Conservation (phyloP, 768 basidiomycete genomes). For the Guyanaporus albipodus region DNA sequence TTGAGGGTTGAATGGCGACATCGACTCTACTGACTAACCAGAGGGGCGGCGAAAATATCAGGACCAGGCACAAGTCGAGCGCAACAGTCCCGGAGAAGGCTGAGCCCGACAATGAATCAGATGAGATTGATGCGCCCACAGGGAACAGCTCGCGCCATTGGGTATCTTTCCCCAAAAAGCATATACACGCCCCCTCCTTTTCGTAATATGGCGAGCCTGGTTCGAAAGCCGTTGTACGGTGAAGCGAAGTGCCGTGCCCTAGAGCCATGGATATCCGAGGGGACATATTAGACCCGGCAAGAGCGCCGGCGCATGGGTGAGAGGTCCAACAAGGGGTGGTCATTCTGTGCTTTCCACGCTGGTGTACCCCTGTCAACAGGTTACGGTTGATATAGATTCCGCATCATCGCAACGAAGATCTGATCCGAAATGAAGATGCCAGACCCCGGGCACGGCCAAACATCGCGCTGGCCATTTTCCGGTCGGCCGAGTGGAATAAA, state of each 20-base stretch:
- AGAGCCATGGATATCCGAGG: slow-evolving; percentile 22
- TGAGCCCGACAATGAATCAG: slow-evolving; percentile 9
- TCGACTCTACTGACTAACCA: not conserved
- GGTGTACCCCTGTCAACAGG: slow-evolving; percentile 26
- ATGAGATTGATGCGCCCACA: slow-evolving; percentile 19
- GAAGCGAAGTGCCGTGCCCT: not conserved
- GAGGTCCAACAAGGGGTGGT: slow-evolving; percentile 13
- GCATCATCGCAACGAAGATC: slow-evolving; percentile 29
- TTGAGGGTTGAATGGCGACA: not conserved
- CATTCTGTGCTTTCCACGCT: slow-evolving; percentile 26
- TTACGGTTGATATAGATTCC: slow-evolving; percentile 10
- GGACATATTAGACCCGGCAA: not conserved
- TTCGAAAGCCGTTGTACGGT: not conserved
- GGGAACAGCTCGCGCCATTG: not conserved
- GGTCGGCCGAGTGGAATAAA: slow-evolving; percentile 5
- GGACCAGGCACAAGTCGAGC: slow-evolving; percentile 14
- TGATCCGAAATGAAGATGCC: slow-evolving; percentile 9
- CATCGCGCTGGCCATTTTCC: not conserved
- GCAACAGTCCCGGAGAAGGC: slow-evolving; percentile 7
- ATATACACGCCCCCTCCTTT: not conserved
- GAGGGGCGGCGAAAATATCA: slow-evolving; percentile 1
- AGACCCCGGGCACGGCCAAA: slow-evolving; percentile 20
- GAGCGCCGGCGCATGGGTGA: slow-evolving; percentile 11
- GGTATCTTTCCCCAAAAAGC: slow-evolving; percentile 5
- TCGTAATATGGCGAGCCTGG: not conserved